These are phyloP conservation scores for Gomphus sp. DNA, from an alignment of 1,284 basidiomycete genomes.

Conservation along the genomic window DNA sequence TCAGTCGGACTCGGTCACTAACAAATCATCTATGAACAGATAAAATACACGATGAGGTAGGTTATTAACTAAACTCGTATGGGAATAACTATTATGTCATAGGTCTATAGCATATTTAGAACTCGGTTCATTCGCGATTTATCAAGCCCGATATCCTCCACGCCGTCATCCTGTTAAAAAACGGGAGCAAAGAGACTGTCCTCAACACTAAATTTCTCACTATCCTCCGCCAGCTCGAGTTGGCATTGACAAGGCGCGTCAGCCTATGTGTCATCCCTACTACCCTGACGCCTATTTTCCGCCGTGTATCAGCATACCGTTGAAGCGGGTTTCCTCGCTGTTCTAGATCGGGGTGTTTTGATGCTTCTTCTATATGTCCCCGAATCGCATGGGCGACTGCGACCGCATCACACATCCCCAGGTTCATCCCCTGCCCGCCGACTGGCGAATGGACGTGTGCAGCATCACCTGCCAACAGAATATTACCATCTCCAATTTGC, in stretches of 20 bases:
- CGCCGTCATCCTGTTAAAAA: background rate
- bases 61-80: no score
- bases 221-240: background rate
- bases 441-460: conserved; percentile 36
- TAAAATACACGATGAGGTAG: no score
- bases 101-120: no score
- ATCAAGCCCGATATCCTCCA: conserved; percentile 1
- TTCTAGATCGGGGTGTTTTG: background rate
- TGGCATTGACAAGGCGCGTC: background rate
- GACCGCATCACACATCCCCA: conserved; percentile 33
- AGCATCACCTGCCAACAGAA: conserved; percentile 31
- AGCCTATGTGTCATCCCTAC: background rate
- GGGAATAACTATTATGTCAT: no score
- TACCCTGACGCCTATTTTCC: background rate
- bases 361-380: background rate
- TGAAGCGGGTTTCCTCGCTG: background rate
- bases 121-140: no score
- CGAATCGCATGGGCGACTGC: background rate
- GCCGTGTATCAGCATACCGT: background rate
- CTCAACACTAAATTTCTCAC: background rate
- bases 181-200: background rate
- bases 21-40: no score
- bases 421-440: conserved; percentile 39
- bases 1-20: no score
- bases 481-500: conserved; percentile 17